phyloP scores from a whole-genome alignment of 768 basidiomycete genomes.

The Phaeotremella skinneri region DNA sequence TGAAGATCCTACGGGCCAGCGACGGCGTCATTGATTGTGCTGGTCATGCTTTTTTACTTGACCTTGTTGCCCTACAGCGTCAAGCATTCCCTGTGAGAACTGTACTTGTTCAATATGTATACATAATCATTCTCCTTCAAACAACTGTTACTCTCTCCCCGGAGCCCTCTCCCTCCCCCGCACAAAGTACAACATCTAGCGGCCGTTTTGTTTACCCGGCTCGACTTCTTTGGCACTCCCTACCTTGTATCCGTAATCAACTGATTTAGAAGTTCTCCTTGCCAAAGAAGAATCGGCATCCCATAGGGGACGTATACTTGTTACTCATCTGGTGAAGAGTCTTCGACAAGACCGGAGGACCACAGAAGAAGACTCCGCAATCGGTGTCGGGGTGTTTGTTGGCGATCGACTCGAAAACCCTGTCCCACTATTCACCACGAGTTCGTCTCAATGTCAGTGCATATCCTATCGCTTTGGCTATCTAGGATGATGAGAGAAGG shows the following conservation, averaged over 20 bases:
- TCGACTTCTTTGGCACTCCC: background rate
- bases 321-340: conserved; percentile 75
- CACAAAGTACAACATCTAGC: background rate
- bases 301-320: conserved; percentile 72
- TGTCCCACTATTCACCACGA: conserved; percentile 36
- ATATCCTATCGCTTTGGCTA: background rate
- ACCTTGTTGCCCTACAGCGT: background rate
- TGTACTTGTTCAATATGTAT: no score
- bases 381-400: conserved; percentile 85
- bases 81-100: no score
- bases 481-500: conserved; percentile 59
- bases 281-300: conserved; percentile 83
- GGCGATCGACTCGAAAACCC: conserved; percentile 59
- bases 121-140: no score
- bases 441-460: conserved; percentile 1
- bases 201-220: background rate
- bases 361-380: conserved; percentile 88
- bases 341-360: conserved; percentile 68
- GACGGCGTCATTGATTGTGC: conserved; percentile 21
- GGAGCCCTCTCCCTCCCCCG: no score
- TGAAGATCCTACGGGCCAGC: conserved; percentile 12
- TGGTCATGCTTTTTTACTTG: background rate
- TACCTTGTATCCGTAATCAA: background rate
- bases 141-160: no score
- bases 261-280: conserved; percentile 56